Conservation (phyloP, 306 rosid genomes). For the Adenanthera pavonina region DNA sequence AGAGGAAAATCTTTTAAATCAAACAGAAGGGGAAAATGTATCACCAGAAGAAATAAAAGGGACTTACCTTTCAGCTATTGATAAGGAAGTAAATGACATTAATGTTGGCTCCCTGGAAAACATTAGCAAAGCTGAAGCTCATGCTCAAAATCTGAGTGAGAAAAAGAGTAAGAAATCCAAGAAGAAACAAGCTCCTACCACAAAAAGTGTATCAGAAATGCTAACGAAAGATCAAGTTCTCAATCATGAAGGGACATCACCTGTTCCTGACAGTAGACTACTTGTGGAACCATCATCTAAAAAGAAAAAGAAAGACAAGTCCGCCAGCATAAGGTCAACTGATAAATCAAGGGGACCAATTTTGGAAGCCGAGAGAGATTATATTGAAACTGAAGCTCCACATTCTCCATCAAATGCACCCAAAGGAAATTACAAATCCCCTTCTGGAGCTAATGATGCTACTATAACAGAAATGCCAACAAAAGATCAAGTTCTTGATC, state of each 20-base stretch:
- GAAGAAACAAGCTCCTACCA: constrained; percentile 48
- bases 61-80: constrained; percentile 10
- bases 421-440: constrained; percentile 19
- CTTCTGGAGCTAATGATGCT: constrained; percentile 32
- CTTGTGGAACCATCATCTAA: constrained; percentile 24
- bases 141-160: constrained; percentile 42
- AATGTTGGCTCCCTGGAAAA: constrained; percentile 41
- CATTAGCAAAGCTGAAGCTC: constrained; percentile 41
- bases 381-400: constrained; percentile 34
- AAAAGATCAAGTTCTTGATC: constrained; percentile 44
- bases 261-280: constrained; percentile 34
- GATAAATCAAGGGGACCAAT: constrained; percentile 37
- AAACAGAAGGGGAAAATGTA: constrained; percentile 38
- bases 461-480: constrained; percentile 38
- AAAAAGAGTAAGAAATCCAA: constrained; percentile 54
- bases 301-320: constrained; percentile 32
- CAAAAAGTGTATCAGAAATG: constrained; percentile 42
- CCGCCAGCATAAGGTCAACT: constrained; percentile 26
- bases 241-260: constrained; percentile 36
- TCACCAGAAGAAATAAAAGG: constrained; percentile 40
- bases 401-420: constrained; percentile 23
- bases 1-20: constrained; percentile 48
- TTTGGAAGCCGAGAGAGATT: constrained; percentile 12
- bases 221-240: constrained; percentile 44
- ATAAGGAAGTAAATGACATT: constrained; percentile 34